Percentiles rank a stretch among this genome's conserved stretches.
These are phyloP conservation scores for Kwoniella shandongensis DNA, from an alignment of 768 basidiomycete species.

Conservation along the genomic window DNA sequence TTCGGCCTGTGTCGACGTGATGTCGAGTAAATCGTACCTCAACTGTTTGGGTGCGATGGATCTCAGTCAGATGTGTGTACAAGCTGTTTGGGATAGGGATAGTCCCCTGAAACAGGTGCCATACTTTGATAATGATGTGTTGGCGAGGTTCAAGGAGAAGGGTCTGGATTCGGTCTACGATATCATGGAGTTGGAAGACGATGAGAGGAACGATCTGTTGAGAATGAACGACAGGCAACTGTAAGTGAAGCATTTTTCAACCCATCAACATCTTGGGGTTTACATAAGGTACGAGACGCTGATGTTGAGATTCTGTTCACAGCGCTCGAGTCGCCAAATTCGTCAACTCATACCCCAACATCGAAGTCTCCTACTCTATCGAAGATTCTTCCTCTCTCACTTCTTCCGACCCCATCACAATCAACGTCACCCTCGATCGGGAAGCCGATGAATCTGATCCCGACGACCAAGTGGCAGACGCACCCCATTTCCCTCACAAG, in stretches of 20 bases:
- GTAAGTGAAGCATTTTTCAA: conserved; percentile 63
- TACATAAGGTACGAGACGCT: neutral
- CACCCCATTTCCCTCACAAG: conserved; percentile 84
- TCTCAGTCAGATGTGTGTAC: conserved; percentile 96
- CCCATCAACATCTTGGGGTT: neutral
- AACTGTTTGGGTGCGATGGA: conserved; percentile 97
- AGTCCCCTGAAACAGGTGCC: conserved; percentile 94
- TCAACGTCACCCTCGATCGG: conserved; percentile 74
- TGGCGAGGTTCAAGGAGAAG: conserved; percentile 79
- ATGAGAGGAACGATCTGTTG: conserved; percentile 73
- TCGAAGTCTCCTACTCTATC: conserved; percentile 86
- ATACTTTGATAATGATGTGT: conserved; percentile 86
- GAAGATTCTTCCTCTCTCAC: conserved; percentile 77
- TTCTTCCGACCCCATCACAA: conserved; percentile 75
- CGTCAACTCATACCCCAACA: conserved; percentile 95
- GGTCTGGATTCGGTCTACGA: conserved; percentile 90
- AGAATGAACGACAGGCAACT: conserved; percentile 84
- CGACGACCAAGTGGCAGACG: conserved; percentile 79
- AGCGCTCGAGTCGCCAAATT: conserved; percentile 94
- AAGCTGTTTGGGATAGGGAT: conserved; percentile 96
- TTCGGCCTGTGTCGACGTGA: conserved; percentile 94
- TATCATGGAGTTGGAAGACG: conserved; percentile 97
- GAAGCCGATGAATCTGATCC: conserved; percentile 68
- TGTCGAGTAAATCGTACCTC: conserved; percentile 95
- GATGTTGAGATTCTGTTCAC: neutral